phyloP scores from a whole-genome alignment of 371 early-diverging fungal species.

The Mucor mucedo region DNA sequence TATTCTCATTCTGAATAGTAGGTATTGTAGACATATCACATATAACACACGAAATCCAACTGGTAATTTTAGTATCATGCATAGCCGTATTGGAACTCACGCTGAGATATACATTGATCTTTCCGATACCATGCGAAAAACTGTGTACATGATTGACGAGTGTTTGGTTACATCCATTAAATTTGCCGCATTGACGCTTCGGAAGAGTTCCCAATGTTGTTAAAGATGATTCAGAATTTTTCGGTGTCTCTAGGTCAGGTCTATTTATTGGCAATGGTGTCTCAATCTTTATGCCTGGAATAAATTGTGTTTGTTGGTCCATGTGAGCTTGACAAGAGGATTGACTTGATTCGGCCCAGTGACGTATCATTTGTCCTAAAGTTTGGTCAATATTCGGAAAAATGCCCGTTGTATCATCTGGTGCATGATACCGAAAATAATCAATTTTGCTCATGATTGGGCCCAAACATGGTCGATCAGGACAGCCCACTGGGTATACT shows the following conservation, averaged over 20 bases:
- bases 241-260: neutral
- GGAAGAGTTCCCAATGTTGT: slow-evolving; percentile 2
- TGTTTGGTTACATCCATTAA: slow-evolving; percentile 50
- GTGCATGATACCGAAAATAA: slow-evolving; percentile 51
- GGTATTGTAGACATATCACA: slow-evolving; percentile 50
- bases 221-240: slow-evolving; percentile 10
- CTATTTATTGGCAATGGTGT: neutral
- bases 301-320: slow-evolving; percentile 17
- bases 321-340: slow-evolving; percentile 18
- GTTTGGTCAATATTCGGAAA: slow-evolving; percentile 52
- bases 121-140: slow-evolving; percentile 60
- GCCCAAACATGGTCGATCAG: slow-evolving; percentile 61
- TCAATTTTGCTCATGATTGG: slow-evolving; percentile 57
- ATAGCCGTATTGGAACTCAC: slow-evolving; percentile 8
- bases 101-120: slow-evolving; percentile 49
- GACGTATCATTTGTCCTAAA: slow-evolving; percentile 50
- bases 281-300: slow-evolving; percentile 9
- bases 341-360: slow-evolving; percentile 40
- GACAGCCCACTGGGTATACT: slow-evolving; percentile 54
- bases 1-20: slow-evolving; percentile 41
- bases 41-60: slow-evolving; percentile 55
- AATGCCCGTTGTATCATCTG: slow-evolving; percentile 14
- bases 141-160: slow-evolving; percentile 58
- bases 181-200: slow-evolving; percentile 17
- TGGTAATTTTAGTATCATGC: slow-evolving; percentile 29